A percentile compares a stretch with the other conserved stretches of the same genome.
Evolutionary conservation across 2,329 filamentous ascomycete genomes (phyloP).

Genomic region (Stagonosporopsis vannaccii): DNA sequence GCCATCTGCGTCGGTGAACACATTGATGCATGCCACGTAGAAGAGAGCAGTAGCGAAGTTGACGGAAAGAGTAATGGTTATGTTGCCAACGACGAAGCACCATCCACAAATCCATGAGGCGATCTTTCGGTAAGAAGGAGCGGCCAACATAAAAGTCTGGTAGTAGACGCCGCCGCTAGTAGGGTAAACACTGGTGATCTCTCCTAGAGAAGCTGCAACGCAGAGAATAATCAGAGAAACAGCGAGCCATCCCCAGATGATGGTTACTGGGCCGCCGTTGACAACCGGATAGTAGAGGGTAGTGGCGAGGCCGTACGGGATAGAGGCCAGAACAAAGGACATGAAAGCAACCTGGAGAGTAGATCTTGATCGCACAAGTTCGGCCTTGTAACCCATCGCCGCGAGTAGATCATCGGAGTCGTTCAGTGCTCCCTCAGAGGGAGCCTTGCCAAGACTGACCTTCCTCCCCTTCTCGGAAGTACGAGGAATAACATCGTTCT

Average conservation of each 20-base stretch:
- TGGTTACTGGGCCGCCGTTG: slow-evolving; percentile 71
- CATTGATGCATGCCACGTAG: slow-evolving; percentile 62
- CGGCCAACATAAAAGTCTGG: slow-evolving; percentile 77
- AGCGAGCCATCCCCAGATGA: slow-evolving; percentile 76
- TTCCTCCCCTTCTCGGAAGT: slow-evolving; percentile 39
- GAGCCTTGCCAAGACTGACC: slow-evolving; percentile 30
- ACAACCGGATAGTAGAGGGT: slow-evolving; percentile 72
- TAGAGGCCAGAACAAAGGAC: slow-evolving; percentile 78
- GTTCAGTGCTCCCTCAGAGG: slow-evolving; percentile 35
- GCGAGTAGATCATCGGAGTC: slow-evolving; percentile 69
- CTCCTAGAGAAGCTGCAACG: slow-evolving; percentile 73
- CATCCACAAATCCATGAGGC: slow-evolving; percentile 77
- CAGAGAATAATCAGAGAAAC: slow-evolving; percentile 73
- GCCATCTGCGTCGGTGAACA: slow-evolving; percentile 59
- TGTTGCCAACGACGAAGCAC: slow-evolving; percentile 80
- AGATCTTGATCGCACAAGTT: slow-evolving; percentile 69
- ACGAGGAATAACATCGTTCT: slow-evolving; percentile 35
- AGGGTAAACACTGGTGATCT: slow-evolving; percentile 78
- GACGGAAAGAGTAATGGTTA: slow-evolving; percentile 83
- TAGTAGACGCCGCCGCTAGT: slow-evolving; percentile 83
- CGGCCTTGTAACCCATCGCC: slow-evolving; percentile 71
- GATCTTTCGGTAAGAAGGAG: slow-evolving; percentile 66
- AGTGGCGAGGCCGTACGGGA: slow-evolving; percentile 76
- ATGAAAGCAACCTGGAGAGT: slow-evolving; percentile 76
- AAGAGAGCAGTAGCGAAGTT: slow-evolving; percentile 73